Evolutionary conservation across 331 rosid species (phyloP), one percentile per base, ranked within the genome.

Genomic region (Telfairia occidentalis): DNA sequence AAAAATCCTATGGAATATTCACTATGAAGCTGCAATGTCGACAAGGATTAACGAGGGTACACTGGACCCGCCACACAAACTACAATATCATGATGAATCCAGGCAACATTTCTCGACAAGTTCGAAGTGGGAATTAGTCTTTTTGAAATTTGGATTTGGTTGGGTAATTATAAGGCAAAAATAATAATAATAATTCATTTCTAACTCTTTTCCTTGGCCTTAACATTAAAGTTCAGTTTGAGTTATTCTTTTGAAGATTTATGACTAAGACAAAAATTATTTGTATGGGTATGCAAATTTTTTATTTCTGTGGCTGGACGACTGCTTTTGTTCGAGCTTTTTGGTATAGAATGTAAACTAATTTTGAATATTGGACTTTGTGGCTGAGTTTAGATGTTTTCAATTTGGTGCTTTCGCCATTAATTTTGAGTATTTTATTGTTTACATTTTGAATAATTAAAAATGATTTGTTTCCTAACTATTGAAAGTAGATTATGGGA

Each of bases 1-100:
- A 67, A 42, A 42, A 67, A 67, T 67, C 12, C 73, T 15, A 42
- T 67, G 74, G 74, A 43, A 67, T 67, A 67, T 67, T 42, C 74
- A 67, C 2, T 67, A 6, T 29, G 2, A 12, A 0, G 74, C 23
- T 54, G 54, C 16, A 42, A 67, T 42, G 74, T 42, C 5, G 54
- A 67, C 74, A 40, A 67, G 54, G 72, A 40, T 23, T 67, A 43
- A 18, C 0, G 7, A 23, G 35, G 21, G 50, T 2, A 9, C 0
- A 42, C 42, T 16, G 67, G 67, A 60, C 42, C 67, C 40, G 13
- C 43, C 52, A 23, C 54, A 5, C 7, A 24, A 42, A 67, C 38
- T 9, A 42, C 32, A 42, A 24, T 43, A 67, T 43, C 74, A 24
- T 42, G 23, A 5, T 26, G 54, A 10, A 67, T 67, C 1, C 3